Evolutionary conservation across 2,329 filamentous ascomycete genomes (phyloP), one percentile per base, ranked within the genome.

Genomic region (Fonsecaea pugnacius): DNA sequence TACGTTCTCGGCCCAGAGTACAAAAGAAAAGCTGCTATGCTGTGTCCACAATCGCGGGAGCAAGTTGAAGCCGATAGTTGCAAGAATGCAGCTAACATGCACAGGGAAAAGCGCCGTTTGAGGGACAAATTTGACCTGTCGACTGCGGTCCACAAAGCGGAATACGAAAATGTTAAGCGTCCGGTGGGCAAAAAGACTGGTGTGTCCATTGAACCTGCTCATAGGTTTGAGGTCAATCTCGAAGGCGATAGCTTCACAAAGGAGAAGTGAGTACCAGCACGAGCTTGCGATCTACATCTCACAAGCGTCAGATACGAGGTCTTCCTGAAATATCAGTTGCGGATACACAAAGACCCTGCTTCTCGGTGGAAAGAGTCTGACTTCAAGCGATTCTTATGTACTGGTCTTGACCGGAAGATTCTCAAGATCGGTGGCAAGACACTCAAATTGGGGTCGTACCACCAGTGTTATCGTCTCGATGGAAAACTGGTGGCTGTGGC

Each of bases 381-480:
- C 57, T 82, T 82, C 66, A 77, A 78, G 63, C 75, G 78, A 24
- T 83, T 83, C 66, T 73, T 83, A 21, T 83, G 80, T 68, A 76
- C 77, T 10, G 80, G 80, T 6, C 72, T 83, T 58, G 76, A 77
- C 56, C 75, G 76, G 36, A 76, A 73, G 24, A 74, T 75, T 1
- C 72, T 75, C 24, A 75, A 75, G 40, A 65, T 72, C 9, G 73
- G 73, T 43, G 75, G 74, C 4, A 74, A 70, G n/a, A 76, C 79
- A 51, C 75, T 78, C 66, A 80, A 77, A 66, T 70, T 82, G 4
- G 80, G 80, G 0, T 82, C 80, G 18, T 82, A 80, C 73, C 80
- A 83, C 68, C 80, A 82, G 64, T 82, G 80, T 69, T 83, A 83
- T 67, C 77, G 80, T 32, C 69, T 83, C 24, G 80, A 83, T 71